A percentile compares a stretch with the other conserved stretches of the same genome.
Evolutionary conservation across 805 yeast species (phyloP).

Genomic region (Pichia occidentalis): DNA sequence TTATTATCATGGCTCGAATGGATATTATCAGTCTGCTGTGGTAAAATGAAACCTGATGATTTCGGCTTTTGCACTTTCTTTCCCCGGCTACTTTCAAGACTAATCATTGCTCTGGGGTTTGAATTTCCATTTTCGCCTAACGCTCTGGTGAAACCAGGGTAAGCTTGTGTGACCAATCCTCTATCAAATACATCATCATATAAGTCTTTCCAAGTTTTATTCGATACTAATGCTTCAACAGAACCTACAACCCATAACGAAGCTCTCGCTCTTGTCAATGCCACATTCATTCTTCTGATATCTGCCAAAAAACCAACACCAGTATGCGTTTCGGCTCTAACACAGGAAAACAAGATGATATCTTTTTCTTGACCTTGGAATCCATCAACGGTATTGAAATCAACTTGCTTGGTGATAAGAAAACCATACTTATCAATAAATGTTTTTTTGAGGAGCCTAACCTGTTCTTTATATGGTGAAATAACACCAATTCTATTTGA

Average conservation of each 20-base stretch:
- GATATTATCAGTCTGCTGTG: constrained; percentile 1
- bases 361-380: constrained; percentile 98
- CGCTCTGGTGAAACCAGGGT: constrained; percentile 23
- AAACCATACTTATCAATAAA: constrained; percentile 61
- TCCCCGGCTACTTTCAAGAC: too few species aligned
- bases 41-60: constrained; percentile 3
- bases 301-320: constrained; percentile 88
- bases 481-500: constrained; percentile 79
- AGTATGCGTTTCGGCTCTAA: constrained; percentile 66
- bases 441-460: constrained; percentile 46
- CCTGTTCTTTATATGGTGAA: constrained; percentile 92
- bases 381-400: constrained; percentile 94
- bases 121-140: neutral
- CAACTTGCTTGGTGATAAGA: constrained; percentile 56
- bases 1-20: neutral
- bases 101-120: too few species aligned
- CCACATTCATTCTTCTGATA: constrained; percentile 94
- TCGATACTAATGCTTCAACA: constrained; percentile 52
- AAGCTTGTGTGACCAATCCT: constrained; percentile 20
- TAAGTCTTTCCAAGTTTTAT: constrained; percentile 68
- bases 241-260: constrained; percentile 92
- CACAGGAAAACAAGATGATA: constrained; percentile 89
- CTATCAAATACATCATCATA: constrained; percentile 59
- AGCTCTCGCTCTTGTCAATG: constrained; percentile 86
- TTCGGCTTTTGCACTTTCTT: constrained; percentile 1